phyloP scores from a whole-genome alignment of 129 eudicot species.

The Gnaphalium uliginosum region DNA sequence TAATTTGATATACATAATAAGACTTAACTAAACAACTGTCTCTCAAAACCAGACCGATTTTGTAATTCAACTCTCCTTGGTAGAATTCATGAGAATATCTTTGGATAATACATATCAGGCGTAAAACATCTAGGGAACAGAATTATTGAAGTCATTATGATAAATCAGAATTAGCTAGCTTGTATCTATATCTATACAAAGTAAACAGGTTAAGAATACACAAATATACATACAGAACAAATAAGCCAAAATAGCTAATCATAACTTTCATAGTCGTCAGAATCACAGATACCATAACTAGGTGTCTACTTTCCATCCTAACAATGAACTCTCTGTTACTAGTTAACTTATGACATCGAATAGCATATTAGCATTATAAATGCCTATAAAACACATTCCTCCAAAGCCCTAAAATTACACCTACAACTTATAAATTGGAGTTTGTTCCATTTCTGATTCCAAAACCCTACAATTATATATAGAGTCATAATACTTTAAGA shows the following conservation, averaged over 20 bases:
- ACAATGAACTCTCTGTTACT: not conserved
- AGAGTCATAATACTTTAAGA: no score
- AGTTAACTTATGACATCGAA: not conserved
- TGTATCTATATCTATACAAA: conserved; percentile 10
- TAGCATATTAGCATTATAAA: conserved; percentile 14
- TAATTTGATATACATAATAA: not conserved
- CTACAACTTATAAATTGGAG: no score
- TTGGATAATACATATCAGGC: not conserved
- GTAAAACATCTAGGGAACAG: no score
- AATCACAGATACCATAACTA: not conserved
- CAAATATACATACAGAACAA: not conserved
- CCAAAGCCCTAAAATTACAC: no score
- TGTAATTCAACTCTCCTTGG: not conserved
- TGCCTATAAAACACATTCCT: not conserved
- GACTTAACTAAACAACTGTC: not conserved
- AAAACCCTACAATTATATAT: no score
- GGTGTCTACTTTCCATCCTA: not conserved
- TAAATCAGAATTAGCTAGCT: conserved; percentile 11
- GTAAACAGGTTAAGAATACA: not conserved
- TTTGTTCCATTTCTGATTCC: no score
- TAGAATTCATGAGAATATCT: not conserved
- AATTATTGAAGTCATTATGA: not conserved
- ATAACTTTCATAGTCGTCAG: not conserved
- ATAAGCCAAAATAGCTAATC: conserved; percentile 10
- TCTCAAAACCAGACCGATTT: not conserved